Percentiles rank a stretch among this genome's conserved stretches.
phyloP scores from a whole-genome alignment of 441 rosid species.

The Biscutella laevigata region DNA sequence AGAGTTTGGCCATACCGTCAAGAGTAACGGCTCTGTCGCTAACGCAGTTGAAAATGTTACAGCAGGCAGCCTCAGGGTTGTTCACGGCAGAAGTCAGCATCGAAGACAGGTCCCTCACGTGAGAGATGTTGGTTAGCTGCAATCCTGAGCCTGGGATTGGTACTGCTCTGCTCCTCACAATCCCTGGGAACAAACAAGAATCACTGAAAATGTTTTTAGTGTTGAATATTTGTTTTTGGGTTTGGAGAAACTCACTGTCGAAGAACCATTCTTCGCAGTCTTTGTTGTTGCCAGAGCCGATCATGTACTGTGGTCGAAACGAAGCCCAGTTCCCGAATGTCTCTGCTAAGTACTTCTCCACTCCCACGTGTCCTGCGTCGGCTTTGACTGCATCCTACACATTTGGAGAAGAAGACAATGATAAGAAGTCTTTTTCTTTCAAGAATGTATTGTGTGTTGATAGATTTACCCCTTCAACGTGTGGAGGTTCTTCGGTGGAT shows the following conservation, averaged over 20 bases:
- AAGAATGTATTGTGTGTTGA: too few relatives aligned
- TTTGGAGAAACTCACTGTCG: slow-evolving; percentile 39
- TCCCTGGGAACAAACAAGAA: slow-evolving; percentile 53
- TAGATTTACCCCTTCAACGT: slow-evolving; percentile 74
- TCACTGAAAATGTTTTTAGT: too few relatives aligned
- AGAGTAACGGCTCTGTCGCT: slow-evolving; percentile 88
- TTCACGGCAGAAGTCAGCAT: slow-evolving; percentile 70
- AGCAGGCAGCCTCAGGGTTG: slow-evolving; percentile 57
- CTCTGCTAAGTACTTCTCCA: slow-evolving; percentile 74
- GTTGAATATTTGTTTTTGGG: background rate
- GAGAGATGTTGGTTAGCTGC: slow-evolving; percentile 78
- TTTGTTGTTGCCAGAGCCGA: slow-evolving; percentile 92
- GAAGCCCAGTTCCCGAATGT: slow-evolving; percentile 46
- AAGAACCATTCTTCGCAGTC: slow-evolving; percentile 99
- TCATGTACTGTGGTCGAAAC: slow-evolving; percentile 91
- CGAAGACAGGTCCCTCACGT: slow-evolving; percentile 74
- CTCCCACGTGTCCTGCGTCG: slow-evolving; percentile 71
- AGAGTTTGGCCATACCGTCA: slow-evolving; percentile 90
- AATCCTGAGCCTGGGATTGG: slow-evolving; percentile 90
- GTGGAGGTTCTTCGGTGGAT: slow-evolving; percentile 85
- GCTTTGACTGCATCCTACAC: slow-evolving; percentile 69
- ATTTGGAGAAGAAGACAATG: slow-evolving; percentile 8
- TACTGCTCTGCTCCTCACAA: slow-evolving; percentile 70
- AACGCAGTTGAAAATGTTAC: slow-evolving; percentile 76
- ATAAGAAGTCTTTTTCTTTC: too few relatives aligned